Percentiles rank a stretch among this genome's conserved stretches.
Evolutionary conservation across 139 green algal species (phyloP).

Genomic region (Pleodorina starrii): DNA sequence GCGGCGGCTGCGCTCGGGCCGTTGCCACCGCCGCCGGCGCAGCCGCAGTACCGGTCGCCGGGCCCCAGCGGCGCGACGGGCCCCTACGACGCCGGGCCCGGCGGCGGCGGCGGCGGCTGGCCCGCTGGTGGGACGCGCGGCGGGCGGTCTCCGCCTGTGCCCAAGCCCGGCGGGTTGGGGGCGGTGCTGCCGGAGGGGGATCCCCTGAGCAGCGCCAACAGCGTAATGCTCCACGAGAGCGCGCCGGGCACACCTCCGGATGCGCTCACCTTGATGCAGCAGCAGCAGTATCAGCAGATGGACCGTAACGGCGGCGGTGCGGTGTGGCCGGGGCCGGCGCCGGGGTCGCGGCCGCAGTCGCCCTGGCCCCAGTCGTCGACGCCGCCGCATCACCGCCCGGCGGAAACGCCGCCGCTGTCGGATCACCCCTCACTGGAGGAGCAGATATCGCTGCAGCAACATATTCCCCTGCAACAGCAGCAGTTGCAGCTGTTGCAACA

Average conservation of each 20-base stretch:
- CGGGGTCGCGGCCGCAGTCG: background rate
- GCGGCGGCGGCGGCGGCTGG: background rate
- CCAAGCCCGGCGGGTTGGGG: constrained; percentile 7
- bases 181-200: constrained; percentile 29
- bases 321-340: background rate
- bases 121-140: background rate
- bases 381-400: background rate
- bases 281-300: background rate
- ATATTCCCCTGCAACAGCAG: background rate
- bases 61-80: background rate
- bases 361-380: background rate
- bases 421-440: background rate
- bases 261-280: background rate
- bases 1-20: too few species aligned
- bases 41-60: background rate
- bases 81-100: background rate
- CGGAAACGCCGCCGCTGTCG: background rate
- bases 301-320: background rate
- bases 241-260: constrained; percentile 7
- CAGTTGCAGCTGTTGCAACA: background rate
- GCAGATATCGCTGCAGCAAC: background rate
- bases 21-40: background rate
- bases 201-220: constrained; percentile 27
- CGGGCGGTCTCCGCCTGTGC: background rate
- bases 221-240: constrained; percentile 26